These are phyloP conservation scores for Trichaptum fuscoviolaceum DNA, from an alignment of 768 basidiomycete genomes.

Conservation along the genomic window DNA sequence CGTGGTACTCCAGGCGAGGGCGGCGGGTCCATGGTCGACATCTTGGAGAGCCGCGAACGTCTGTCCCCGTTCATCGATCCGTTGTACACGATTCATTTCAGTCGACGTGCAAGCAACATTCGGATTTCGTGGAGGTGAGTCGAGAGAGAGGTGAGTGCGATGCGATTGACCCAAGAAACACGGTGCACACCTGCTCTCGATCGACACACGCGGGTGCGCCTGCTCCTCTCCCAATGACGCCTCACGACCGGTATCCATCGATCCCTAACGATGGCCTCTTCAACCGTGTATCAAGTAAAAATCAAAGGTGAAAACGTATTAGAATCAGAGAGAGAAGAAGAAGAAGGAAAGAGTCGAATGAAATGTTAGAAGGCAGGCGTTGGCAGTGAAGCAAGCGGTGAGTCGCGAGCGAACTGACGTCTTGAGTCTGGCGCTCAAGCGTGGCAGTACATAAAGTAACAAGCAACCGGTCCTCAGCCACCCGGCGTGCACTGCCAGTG, in stretches of 20 bases:
- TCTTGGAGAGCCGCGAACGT: not conserved
- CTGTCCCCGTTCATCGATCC: not conserved
- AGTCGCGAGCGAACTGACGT: not conserved
- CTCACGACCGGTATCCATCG: not conserved
- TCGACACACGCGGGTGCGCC: not conserved
- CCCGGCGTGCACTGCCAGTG: too few relatives aligned
- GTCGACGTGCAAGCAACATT: not conserved
- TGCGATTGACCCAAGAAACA: not conserved
- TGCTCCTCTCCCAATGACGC: not conserved
- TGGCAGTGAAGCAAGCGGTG: not conserved
- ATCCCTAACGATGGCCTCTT: not conserved
- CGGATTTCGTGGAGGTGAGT: not conserved
- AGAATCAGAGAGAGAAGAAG: not conserved
- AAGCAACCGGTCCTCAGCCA: not conserved
- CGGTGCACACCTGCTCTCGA: not conserved
- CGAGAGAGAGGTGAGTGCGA: not conserved
- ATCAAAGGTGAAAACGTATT: not conserved
- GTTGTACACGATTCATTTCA: not conserved
- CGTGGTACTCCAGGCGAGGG: conserved; percentile 40
- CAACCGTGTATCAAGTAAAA: not conserved
- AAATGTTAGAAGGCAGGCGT: not conserved
- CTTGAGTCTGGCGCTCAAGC: not conserved
- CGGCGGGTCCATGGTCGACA: conserved; percentile 7
- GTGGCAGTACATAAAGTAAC: not conserved
- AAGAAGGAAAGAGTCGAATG: not conserved